Evolutionary conservation across 1,284 basidiomycete genomes (phyloP), one percentile per base, ranked within the genome.

Genomic region (Sanghuangporus weigelae): DNA sequence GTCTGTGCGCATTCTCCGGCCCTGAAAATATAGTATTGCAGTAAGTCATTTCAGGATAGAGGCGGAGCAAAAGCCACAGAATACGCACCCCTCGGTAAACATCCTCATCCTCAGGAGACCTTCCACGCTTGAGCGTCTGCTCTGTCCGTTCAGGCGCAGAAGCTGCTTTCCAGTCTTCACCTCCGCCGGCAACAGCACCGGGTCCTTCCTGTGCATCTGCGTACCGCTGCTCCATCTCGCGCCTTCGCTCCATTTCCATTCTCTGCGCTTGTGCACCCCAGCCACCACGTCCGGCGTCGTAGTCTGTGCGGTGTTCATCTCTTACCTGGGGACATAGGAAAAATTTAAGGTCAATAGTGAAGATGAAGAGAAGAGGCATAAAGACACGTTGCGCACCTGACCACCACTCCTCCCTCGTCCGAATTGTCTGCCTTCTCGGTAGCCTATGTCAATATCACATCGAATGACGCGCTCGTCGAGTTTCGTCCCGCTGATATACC

Each of bases 391-490:
- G 26, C 26, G 40, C 68, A 92, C 90, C 79, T 99, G 97, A 0
- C 97, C 97, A 49, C 97, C 97, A 68, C 93, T 96, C 75, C 95
- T 95, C 23, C 97, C 97, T 67, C 97, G 82, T 21, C 97, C 97
- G 71, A 98, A 99, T 76, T 99, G 97, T 60, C 97, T 81, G 7
- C 97, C 97, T 73, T 99, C 97, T 70, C 89, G 89, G 77, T 98
- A 99, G 1, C 97, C 97, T n/a, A 96, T 84, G 77, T 99, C 97
- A 68, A 99, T 79, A 77, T 99, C 97, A 71, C 96, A 98, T 55
- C 97, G 92, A 68, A 99, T 97, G 68, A 99, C 93, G 35, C 97
- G 90, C 76, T 99, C 97, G 76, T 99, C 97, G n/a, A 99, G 86
- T 78, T 99, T 99, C 39, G 96, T 97, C 14, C 96, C 96, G 57